These are phyloP conservation scores for Telfairia occidentalis DNA, from an alignment of 331 rosid genomes.

Conservation along the genomic window DNA sequence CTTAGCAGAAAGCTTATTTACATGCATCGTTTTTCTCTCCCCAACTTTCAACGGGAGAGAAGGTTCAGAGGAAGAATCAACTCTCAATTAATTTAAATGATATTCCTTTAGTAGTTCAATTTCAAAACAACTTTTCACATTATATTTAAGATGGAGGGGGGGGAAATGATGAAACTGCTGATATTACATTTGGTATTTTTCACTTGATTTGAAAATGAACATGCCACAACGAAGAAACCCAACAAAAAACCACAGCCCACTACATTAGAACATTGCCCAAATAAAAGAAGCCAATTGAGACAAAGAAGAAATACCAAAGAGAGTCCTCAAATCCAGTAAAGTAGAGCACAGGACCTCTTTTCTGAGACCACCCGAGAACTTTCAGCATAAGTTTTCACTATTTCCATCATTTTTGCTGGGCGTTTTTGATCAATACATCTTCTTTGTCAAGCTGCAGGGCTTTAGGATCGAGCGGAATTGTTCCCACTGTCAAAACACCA, in stretches of 20 bases:
- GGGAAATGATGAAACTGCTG: neutral
- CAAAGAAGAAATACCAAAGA: neutral
- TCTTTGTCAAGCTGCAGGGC: slow-evolving; percentile 38
- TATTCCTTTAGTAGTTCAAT: neutral
- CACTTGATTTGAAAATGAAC: neutral
- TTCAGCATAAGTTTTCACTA: neutral
- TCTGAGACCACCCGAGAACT: neutral
- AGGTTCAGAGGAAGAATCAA: neutral
- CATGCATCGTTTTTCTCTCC: no score
- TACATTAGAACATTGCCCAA: slow-evolving; percentile 5
- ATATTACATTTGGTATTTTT: slow-evolving; percentile 3
- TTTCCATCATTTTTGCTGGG: slow-evolving; percentile 4
- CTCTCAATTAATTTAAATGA: neutral
- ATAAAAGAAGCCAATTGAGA: neutral
- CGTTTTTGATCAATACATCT: neutral
- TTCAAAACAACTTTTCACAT: neutral
- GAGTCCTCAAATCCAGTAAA: neutral
- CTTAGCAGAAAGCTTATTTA: no score
- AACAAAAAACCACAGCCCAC: neutral
- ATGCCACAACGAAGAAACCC: neutral
- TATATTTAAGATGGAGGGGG: neutral
- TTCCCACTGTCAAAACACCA: slow-evolving; percentile 62
- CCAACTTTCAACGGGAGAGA: neutral
- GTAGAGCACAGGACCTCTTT: neutral
- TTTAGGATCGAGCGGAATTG: slow-evolving; percentile 59